Base-by-base conservation (phyloP, 1,284 basidiomycete species). In the Moniliophthora roreri region DNA sequence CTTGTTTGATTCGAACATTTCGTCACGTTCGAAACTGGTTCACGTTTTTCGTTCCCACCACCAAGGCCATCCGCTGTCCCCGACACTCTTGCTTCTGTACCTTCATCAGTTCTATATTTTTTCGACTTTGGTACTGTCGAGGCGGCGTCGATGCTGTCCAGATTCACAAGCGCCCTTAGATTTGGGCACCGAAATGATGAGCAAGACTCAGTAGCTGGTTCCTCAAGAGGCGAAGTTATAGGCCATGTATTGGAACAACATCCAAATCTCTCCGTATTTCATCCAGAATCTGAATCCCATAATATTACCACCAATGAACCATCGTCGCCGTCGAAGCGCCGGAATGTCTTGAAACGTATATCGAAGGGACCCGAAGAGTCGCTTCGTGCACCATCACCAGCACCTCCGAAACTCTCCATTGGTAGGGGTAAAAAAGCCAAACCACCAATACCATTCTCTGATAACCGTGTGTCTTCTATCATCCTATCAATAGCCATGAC, bases 381-480 rank as follows among this genome's bases (percentile, higher is more conserved):
- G 41, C 18, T 65, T 38, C 58, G 68, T 56, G 65, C 72, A 40
- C 62, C 69, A 15, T 72, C 60, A 42, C 55, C 60, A 32, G 58
- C 70, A 5, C 71, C 72, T 9, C 63, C 77, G 52, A 72, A 71
- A 56, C 59, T 74, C 24, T 66, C 74, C n/a, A 62, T 74, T 48
- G 66, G 69, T 16, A 60, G 78, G 16, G 69, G 76, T 5, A 84
- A 82, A 72, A 84, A 84, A 72, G 76, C 80, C 54, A 84, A 78
- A 68, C 74, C 74, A 26, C 70, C 75, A 55, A 62, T 80, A 51
- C 73, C 71, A 60, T 64, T 75, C 46, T 67, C 71, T 56, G 71
- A 66, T 45, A 78, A 75, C 58, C 66, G 78, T 80, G 57, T 57
- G 76, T 68, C 18, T 48, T 53, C 10, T n/a, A 11, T 32, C 47